Evolutionary conservation across 2,329 filamentous ascomycete species (phyloP).

Genomic region (Cryphonectria parasitica): DNA sequence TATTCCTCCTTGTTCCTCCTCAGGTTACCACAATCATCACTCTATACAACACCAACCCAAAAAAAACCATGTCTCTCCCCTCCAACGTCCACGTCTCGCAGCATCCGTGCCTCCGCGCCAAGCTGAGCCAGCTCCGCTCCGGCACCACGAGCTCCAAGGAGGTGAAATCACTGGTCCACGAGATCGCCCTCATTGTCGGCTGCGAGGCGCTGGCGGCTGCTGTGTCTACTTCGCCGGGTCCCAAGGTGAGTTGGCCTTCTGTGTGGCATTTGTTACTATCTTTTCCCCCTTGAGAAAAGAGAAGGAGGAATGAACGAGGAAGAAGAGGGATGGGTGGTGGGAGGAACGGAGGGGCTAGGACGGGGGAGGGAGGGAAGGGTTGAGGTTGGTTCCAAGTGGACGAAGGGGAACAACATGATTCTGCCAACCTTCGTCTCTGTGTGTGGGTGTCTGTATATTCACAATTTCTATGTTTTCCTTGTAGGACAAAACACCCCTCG

Average conservation of each 20-base stretch:
- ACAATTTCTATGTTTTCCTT: not conserved
- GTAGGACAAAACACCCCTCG: conserved; percentile 78
- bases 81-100: conserved; percentile 75
- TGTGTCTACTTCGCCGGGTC: conserved; percentile 59
- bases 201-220: conserved; percentile 76
- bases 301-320: too few relatives aligned
- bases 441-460: not conserved
- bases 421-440: not conserved
- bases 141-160: conserved; percentile 70
- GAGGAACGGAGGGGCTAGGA: not conserved
- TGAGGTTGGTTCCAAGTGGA: not conserved
- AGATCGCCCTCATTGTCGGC: conserved; percentile 81
- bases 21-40: not conserved
- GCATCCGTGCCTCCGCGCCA: conserved; percentile 85
- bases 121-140: conserved; percentile 88
- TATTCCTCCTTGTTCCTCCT: too few relatives aligned
- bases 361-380: too few relatives aligned
- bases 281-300: too few relatives aligned
- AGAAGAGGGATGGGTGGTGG: too few relatives aligned
- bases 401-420: not conserved
- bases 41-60: not conserved
- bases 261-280: not conserved
- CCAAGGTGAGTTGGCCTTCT: conserved; percentile 60
- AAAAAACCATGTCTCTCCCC: conserved; percentile 46
- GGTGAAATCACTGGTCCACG: conserved; percentile 80